phyloP scores from a whole-genome alignment of 2,329 filamentous ascomycete genomes.

The Knufia petricola region DNA sequence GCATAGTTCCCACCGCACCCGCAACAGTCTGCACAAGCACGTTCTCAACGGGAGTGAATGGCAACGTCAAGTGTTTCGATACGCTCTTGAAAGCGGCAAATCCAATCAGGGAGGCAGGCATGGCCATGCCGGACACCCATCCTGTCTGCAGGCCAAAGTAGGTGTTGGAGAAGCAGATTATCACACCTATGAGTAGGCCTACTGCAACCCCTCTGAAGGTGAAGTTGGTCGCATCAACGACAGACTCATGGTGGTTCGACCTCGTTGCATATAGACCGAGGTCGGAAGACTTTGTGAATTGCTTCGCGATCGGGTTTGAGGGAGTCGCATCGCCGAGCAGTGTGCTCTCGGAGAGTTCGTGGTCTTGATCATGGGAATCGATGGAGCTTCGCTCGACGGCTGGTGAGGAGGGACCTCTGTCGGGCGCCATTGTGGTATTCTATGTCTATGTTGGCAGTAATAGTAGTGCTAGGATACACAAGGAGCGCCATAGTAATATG shows the following conservation, averaged over 20 bases:
- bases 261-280: slow-evolving; percentile 17
- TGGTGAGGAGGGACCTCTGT: slow-evolving; percentile 12
- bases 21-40: slow-evolving; percentile 94
- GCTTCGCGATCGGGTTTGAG: not conserved
- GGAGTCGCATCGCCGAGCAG: slow-evolving; percentile 2
- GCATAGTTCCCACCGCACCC: slow-evolving; percentile 93
- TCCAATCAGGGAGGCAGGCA: slow-evolving; percentile 88
- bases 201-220: slow-evolving; percentile 71
- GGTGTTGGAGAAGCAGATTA: slow-evolving; percentile 95
- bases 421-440: slow-evolving; percentile 47
- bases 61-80: slow-evolving; percentile 60
- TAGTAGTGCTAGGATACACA: not conserved
- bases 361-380: slow-evolving; percentile 11
- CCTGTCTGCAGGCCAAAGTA: slow-evolving; percentile 96
- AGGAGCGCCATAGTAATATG: not conserved
- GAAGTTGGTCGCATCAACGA: slow-evolving; percentile 53
- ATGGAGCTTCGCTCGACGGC: slow-evolving; percentile 1
- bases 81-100: slow-evolving; percentile 87
- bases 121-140: slow-evolving; percentile 82
- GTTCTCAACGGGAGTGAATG: slow-evolving; percentile 92
- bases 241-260: not conserved
- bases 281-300: slow-evolving; percentile 12
- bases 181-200: slow-evolving; percentile 71
- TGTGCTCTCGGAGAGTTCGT: slow-evolving; percentile 12
- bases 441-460: not conserved